Base-by-base conservation (phyloP, 1,284 basidiomycete genomes). In the Rhodotorula sp. region DNA sequence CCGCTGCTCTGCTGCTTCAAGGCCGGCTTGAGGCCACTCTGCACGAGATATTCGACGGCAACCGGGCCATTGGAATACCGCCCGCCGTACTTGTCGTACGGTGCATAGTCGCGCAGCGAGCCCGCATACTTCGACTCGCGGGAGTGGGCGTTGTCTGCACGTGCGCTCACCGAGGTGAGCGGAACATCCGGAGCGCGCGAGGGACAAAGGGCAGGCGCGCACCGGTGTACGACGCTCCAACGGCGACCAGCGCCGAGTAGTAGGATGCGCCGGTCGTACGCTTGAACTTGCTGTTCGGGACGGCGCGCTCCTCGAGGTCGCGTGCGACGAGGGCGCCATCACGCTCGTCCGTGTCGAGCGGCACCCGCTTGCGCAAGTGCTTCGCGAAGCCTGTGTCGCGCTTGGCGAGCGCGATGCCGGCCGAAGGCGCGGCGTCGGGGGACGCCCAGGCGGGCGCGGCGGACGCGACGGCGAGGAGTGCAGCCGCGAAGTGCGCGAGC, bases 141-240 rank as follows among this genome's bases (percentile, higher is more conserved):
- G 2, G 59, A 10, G 34, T 76, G 75, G 19, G 65, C 75, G 46
- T 76, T 74, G 64, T 76, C 75, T 61, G 59, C 13, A 7, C 10
- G 15, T 0, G 36, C 8, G 34, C n/a, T n/a, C n/a, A n/a, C n/a
- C n/a, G n/a, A n/a, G 46, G 3, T 9, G 1, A 13, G 3, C 19
- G 15, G 25, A 34, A 44, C 3, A 17, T 9, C n/a, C 8, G 25
- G 4, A 25, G 32, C 34, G 15, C 17, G 25, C 10, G 59, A 7
- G 19, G 15, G 25, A 9, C 21, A 34, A 3, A 10, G 25, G 25
- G n/a, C n/a, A n/a, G 50, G 12, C 6, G n/a, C 70, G 54, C 55
- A 71, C 74, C 69, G 17, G 66, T 68, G 57, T 76, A 76, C 0
- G 70, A 72, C 1, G 75, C 75, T 1, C 75, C 75, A 7, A 76